Conservation (phyloP, 2,329 filamentous ascomycete genomes). For the Uncinocarpus reesii region DNA sequence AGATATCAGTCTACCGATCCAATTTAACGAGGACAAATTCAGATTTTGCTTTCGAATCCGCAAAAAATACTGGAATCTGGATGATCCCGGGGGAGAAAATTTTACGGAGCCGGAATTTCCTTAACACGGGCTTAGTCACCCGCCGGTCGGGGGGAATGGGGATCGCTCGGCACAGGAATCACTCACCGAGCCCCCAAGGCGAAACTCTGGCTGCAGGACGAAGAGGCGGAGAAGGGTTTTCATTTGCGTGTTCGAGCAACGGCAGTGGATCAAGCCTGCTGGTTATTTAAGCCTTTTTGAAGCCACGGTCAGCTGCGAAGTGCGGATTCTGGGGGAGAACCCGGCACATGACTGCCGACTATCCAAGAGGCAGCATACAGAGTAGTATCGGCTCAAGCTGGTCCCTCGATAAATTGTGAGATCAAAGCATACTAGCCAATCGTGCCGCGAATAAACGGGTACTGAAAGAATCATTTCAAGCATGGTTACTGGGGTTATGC, state of each 20-base stretch:
- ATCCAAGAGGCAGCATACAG: conserved; percentile 3
- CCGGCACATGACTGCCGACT: too few relatives aligned
- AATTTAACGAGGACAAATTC: conserved; percentile 3
- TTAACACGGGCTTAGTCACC: conserved; percentile 19
- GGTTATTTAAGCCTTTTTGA: too few relatives aligned
- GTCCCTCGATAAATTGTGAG: background rate
- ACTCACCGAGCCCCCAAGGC: background rate
- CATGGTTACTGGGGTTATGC: background rate
- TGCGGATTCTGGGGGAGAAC: too few relatives aligned
- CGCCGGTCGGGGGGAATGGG: background rate
- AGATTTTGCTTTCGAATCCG: conserved; percentile 7
- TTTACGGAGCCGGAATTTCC: conserved; percentile 34
- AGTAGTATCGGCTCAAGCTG: conserved; percentile 1
- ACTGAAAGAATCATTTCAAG: background rate
- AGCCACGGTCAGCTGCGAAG: too few relatives aligned
- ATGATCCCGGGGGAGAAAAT: conserved; percentile 29
- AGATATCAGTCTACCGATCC: conserved; percentile 7
- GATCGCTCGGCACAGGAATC: conserved; percentile 6
- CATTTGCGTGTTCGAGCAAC: too few relatives aligned
- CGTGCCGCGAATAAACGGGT: conserved; percentile 3
- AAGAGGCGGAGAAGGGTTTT: conserved; percentile 6
- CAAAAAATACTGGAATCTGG: conserved; percentile 19
- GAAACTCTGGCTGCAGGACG: conserved; percentile 5
- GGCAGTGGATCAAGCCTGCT: too few relatives aligned
- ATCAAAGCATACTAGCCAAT: background rate